Conservation (phyloP, 164 flowering plant genomes). For the Cinnamomum chago region DNA sequence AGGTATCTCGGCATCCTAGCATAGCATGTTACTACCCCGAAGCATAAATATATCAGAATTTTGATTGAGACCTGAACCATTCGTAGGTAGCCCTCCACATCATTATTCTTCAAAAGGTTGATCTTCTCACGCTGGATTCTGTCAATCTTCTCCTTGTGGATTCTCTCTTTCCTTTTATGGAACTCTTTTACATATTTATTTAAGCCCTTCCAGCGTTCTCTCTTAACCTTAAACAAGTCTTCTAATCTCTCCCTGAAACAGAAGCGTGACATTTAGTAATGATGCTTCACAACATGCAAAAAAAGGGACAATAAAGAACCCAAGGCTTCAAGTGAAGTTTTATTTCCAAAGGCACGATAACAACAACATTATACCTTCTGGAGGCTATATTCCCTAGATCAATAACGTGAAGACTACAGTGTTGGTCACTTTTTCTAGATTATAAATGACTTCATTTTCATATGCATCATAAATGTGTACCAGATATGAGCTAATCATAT, state of each 20-base stretch:
- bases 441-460: too few species aligned
- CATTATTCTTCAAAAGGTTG: constrained; percentile 90
- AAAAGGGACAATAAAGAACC: not conserved
- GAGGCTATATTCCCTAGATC: too few species aligned
- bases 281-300: not conserved
- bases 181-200: constrained; percentile 90
- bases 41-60: not conserved
- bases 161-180: constrained; percentile 91
- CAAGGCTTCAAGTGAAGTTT: too few species aligned
- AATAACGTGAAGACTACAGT: too few species aligned
- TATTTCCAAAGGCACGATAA: too few species aligned
- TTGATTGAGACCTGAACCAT: constrained; percentile 81
- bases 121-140: constrained; percentile 98
- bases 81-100: constrained; percentile 96
- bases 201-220: constrained; percentile 91
- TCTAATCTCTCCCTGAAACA: constrained; percentile 80
- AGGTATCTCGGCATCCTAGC: too few species aligned
- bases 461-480: too few species aligned
- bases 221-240: constrained; percentile 77
- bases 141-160: constrained; percentile 94
- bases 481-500: too few species aligned
- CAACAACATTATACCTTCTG: too few species aligned
- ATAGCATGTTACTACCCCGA: not conserved
- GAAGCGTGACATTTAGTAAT: not conserved
- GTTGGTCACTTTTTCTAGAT: too few species aligned